phyloP scores from a whole-genome alignment of 805 yeast genomes.

The Yamadazyma takamatsuzukensis region DNA sequence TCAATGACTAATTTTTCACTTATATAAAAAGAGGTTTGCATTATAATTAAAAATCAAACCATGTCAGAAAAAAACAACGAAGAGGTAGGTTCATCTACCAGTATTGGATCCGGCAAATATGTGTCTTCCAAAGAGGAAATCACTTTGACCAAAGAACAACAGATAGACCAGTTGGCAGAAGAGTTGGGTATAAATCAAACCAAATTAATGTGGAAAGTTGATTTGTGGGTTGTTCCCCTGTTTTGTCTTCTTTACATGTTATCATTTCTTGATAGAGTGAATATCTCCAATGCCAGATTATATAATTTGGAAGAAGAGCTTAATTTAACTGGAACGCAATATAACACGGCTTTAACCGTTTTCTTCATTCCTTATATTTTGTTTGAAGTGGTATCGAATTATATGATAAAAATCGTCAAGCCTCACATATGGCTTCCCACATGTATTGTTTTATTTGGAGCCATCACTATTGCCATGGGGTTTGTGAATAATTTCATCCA shows the following conservation, averaged over 20 bases:
- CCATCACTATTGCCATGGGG: slow-evolving; percentile 63
- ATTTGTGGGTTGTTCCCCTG: slow-evolving; percentile 70
- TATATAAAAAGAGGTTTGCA: too few species aligned
- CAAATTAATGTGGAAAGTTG: slow-evolving; percentile 60
- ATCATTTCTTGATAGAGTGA: slow-evolving; percentile 77
- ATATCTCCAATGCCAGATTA: slow-evolving; percentile 75
- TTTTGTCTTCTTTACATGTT: slow-evolving; percentile 70
- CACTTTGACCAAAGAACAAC: slow-evolving; percentile 6
- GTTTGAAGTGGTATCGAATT: slow-evolving; percentile 65
- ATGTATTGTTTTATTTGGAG: slow-evolving; percentile 63
- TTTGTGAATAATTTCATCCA: slow-evolving; percentile 57
- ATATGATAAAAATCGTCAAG: slow-evolving; percentile 50
- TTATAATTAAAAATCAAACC: too few species aligned
- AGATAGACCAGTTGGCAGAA: slow-evolving; percentile 8
- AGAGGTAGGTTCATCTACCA: too few species aligned
- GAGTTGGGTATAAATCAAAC: slow-evolving; percentile 48
- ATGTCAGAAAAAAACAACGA: too few species aligned
- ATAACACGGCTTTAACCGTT: slow-evolving; percentile 60
- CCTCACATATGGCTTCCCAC: slow-evolving; percentile 64
- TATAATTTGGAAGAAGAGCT: slow-evolving; percentile 63
- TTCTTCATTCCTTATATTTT: slow-evolving; percentile 69
- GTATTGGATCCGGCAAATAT: too few species aligned
- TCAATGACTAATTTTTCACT: too few species aligned
- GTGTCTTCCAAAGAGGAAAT: too few species aligned
- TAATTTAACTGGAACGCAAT: slow-evolving; percentile 53